Evolutionary conservation across 257 asterid species (phyloP).

Genomic region (Gentiana dahurica): DNA sequence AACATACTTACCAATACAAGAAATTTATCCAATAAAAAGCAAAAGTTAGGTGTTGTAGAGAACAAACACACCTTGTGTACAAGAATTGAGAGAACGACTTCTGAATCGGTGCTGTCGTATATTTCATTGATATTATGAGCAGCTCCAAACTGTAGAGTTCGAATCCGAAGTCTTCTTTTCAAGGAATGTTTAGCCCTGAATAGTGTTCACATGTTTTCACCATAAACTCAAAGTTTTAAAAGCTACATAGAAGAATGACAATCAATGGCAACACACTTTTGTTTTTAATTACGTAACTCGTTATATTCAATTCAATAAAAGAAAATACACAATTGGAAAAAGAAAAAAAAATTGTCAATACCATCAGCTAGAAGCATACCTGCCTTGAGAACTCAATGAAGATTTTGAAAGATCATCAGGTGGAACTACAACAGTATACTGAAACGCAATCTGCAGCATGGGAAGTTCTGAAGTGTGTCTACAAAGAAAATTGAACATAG

Average conservation of each 20-base stretch:
- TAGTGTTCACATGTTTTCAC: slow-evolving; percentile 7
- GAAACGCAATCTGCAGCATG: slow-evolving; percentile 91
- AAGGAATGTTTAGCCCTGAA: slow-evolving; percentile 70
- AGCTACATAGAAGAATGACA: too few relatives aligned
- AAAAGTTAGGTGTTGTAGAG: background rate
- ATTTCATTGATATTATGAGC: slow-evolving; percentile 74
- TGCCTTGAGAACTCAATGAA: slow-evolving; percentile 39
- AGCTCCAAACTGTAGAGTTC: slow-evolving; percentile 66
- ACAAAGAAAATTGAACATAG: slow-evolving; percentile 21
- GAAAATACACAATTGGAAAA: background rate
- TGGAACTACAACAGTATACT: slow-evolving; percentile 88
- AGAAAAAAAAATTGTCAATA: slow-evolving; percentile 6
- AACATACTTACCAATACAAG: too few relatives aligned
- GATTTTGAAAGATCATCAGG: slow-evolving; percentile 49
- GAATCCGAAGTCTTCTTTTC: slow-evolving; percentile 87
- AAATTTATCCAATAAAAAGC: background rate
- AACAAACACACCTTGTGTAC: slow-evolving; percentile 69
- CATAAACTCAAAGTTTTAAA: slow-evolving; percentile 1
- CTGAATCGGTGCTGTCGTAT: slow-evolving; percentile 87
- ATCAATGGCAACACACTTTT: too few relatives aligned
- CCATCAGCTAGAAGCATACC: slow-evolving; percentile 28
- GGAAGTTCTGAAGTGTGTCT: slow-evolving; percentile 87
- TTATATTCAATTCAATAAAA: background rate
- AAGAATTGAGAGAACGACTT: slow-evolving; percentile 81
- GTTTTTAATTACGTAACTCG: background rate